Evolutionary conservation across 2,329 filamentous ascomycete species (phyloP), one percentile per base, ranked within the genome.

Genomic region (Lecanoromycetidae sp.): DNA sequence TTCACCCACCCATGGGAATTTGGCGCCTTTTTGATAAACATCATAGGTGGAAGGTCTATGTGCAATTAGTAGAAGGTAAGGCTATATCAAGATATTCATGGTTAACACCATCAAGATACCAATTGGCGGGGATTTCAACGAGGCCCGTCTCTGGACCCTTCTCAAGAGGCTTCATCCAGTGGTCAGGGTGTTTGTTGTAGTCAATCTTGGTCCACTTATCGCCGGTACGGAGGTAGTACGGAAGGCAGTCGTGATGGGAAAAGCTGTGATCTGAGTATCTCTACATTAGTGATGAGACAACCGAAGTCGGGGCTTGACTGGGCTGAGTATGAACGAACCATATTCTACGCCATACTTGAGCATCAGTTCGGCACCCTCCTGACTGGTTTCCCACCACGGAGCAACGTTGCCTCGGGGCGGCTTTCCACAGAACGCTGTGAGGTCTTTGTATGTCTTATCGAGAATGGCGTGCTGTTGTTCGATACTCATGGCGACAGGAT

Each of bases 381-480:
- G 40, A 13, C 48, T 51, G 7, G 53, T 47, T 47, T 55, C 53
- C 53, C 53, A 54, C 50, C 50, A 52, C 8, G 50, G 44, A 6
- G 44, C 49, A 32, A 54, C 52, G 26, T 36, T 48, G n/a, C 53
- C 53, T 36, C 51, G 23, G 0, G 84, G 84, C 0, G 79, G 79
- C 63, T 84, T 85, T 5, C 83, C 79, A 33, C 74, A 75, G 57
- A 88, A 82, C 0, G 81, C 76, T 0, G 77, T 84, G 27, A 87
- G 71, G 62, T 87, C 71, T 19, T 74, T 72, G 59, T 80, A 85
- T 15, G 81, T 85, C 63, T 84, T 84, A 57, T 83, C 79, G 5
- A 90, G 71, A 13, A 88, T 79, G 48, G 84, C 81, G 12, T 73
- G 74, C 61, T 88, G 83, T 63, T 88, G 84, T 58, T 87, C 82